Base-by-base conservation (phyloP, 345 rosid genomes). In the Syzygium aqueum region DNA sequence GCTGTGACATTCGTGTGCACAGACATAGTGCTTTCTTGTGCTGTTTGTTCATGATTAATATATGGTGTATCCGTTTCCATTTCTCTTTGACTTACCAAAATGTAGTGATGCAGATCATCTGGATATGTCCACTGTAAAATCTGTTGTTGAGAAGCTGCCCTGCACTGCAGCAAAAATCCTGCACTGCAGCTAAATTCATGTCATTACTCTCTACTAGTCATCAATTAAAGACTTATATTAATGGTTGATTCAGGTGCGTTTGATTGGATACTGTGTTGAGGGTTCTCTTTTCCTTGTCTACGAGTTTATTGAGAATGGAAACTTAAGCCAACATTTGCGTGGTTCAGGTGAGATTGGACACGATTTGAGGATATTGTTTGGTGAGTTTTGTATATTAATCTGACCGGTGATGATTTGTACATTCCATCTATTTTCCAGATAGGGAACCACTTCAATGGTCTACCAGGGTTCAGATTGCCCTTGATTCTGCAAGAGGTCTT, bases 401-500 rank as follows among this genome's bases (percentile, higher is more conserved):
- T 73, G 77, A 49, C 86, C 83, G 22, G 49, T 73, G 49, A 77
- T 22, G 25, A 37, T 50, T 22, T 87, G 67, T 89, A 88, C 85
- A 9, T 21, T 87, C 30, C 89, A 84, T 87, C 51, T 89, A 84
- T 89, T 91, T 85, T 86, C 92, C 92, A 96, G 99, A 88, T 86
- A 94, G 91, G 92, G 97, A 97, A 7, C 93, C 98, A 37, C 89
- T 95, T 87, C 90, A 97, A 11, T 97, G 99, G 99, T 89, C 95
- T 84, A 89, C 92, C 87, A 91, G 99, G 92, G 96, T 97, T 91
- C 98, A 97, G 92, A 96, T 96, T 87, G 99, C 99, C 16, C 94
- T 97, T n/a, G 99, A 97, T 90, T 95, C 99, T 61, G 99, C 99
- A 37, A 93, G 99, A 92, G 99, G 99, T 88, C 98, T 97, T 84